These are phyloP conservation scores for Penicillium roqueforti DNA, from an alignment of 495 filamentous ascomycete species.

Conservation along the genomic window DNA sequence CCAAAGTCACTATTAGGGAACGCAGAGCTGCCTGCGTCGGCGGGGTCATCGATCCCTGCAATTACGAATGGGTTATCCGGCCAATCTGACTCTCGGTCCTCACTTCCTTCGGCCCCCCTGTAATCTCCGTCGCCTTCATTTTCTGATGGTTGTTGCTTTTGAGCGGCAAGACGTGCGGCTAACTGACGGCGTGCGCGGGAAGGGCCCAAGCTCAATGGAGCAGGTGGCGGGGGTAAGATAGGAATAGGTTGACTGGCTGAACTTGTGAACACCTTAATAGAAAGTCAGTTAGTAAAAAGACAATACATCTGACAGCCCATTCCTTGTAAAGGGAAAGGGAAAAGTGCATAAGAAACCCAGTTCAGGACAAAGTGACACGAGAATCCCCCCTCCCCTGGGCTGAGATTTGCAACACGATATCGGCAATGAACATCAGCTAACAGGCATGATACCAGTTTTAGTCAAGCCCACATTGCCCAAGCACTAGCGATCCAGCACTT, in stretches of 20 bases:
- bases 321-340: neutral
- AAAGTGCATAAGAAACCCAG: neutral
- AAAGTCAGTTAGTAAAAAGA: slow-evolving; percentile 14
- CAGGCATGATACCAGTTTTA: neutral
- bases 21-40: slow-evolving; percentile 39
- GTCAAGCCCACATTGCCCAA: neutral
- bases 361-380: neutral
- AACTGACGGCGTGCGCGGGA: slow-evolving; percentile 84
- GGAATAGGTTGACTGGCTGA: slow-evolving; percentile 45
- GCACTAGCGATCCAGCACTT: neutral
- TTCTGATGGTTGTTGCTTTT: slow-evolving; percentile 51
- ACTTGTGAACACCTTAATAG: slow-evolving; percentile 28
- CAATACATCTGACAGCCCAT: neutral
- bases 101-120: slow-evolving; percentile 12
- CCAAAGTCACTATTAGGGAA: slow-evolving; percentile 39
- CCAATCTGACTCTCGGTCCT: slow-evolving; percentile 32
- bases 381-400: neutral
- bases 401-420: neutral
- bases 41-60: slow-evolving; percentile 43
- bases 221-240: slow-evolving; percentile 45
- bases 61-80: slow-evolving; percentile 43
- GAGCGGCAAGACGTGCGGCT: slow-evolving; percentile 74
- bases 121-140: slow-evolving; percentile 31
- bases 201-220: slow-evolving; percentile 66
- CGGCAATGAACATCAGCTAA: neutral